Evolutionary conservation across 106 monocot species (phyloP).

Genomic region (Acorus gramineus): DNA sequence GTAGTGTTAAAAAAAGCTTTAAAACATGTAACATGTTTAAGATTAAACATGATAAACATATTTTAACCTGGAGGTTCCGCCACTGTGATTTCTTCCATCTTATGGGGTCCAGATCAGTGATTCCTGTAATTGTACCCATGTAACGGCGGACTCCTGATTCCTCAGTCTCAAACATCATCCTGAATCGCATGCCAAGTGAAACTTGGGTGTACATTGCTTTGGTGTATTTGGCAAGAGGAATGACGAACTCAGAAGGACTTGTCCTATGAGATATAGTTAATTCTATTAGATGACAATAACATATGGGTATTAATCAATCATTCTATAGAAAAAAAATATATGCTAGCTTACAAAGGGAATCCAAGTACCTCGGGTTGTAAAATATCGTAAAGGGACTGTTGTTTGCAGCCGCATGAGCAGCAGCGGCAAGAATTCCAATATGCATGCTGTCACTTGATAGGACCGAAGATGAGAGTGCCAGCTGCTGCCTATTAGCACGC

Average conservation of each 20-base stretch:
- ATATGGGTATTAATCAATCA: too few species aligned
- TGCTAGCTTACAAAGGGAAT: too few species aligned
- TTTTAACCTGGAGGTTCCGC: constrained; percentile 70
- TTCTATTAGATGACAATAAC: constrained; percentile 1
- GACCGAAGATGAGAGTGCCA: constrained; percentile 65
- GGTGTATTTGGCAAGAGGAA: constrained; percentile 75
- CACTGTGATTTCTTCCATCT: constrained; percentile 88
- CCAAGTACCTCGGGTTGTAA: constrained; percentile 64
- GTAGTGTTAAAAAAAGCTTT: too few species aligned
- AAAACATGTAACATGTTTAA: too few species aligned
- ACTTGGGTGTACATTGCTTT: constrained; percentile 72
- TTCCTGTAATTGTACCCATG: constrained; percentile 87
- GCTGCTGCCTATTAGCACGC: constrained; percentile 55
- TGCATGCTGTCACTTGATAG: constrained; percentile 91
- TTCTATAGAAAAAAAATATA: too few species aligned
- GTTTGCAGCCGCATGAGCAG: constrained; percentile 75
- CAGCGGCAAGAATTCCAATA: constrained; percentile 78
- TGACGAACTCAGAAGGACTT: constrained; percentile 73
- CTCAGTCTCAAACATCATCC: constrained; percentile 94
- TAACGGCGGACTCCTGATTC: constrained; percentile 75
- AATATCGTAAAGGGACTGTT: constrained; percentile 77
- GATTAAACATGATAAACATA: not conserved
- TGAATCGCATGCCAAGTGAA: constrained; percentile 78
- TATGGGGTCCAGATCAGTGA: constrained; percentile 63
- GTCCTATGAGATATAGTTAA: constrained; percentile 26